phyloP scores from a whole-genome alignment of 305 asterid genomes.

The Lippia alba region DNA sequence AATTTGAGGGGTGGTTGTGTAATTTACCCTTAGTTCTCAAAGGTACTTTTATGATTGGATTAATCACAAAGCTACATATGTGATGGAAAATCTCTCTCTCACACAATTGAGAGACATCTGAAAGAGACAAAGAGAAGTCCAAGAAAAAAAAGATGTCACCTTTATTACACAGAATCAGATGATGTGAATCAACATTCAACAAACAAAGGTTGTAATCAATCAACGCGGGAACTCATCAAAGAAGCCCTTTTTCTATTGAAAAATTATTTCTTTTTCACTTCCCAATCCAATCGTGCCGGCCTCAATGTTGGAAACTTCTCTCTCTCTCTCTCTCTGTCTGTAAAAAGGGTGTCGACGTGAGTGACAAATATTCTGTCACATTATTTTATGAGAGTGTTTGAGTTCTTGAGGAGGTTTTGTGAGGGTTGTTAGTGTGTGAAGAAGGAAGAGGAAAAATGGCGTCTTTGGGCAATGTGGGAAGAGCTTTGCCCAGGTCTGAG shows the following conservation, averaged over 20 bases:
- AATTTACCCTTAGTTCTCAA: too few species aligned
- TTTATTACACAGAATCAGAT: constrained; percentile 25
- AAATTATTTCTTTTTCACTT: constrained; percentile 10
- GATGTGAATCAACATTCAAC: constrained; percentile 11
- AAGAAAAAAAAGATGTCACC: constrained; percentile 10
- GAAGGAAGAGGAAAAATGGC: constrained; percentile 41
- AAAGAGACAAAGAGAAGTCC: constrained; percentile 5
- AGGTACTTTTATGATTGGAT: too few species aligned
- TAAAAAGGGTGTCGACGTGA: constrained; percentile 20
- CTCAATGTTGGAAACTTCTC: constrained; percentile 45
- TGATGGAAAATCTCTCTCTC: neutral
- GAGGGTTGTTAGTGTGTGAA: constrained; percentile 27
- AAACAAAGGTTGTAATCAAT: neutral
- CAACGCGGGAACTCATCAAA: constrained; percentile 35
- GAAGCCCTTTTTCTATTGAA: constrained; percentile 21
- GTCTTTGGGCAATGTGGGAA: constrained; percentile 43
- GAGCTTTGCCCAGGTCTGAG: constrained; percentile 39
- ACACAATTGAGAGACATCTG: constrained; percentile 2
- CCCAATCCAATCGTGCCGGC: constrained; percentile 68
- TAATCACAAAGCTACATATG: too few species aligned
- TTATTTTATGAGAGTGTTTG: constrained; percentile 10
- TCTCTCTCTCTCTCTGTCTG: constrained; percentile 28
- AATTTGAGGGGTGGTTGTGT: neutral
- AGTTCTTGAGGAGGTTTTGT: neutral
- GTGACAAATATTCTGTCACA: constrained; percentile 8